Conservation (phyloP, 192 early-diverging fungal species). For the Entomortierella chlamydospora region DNA sequence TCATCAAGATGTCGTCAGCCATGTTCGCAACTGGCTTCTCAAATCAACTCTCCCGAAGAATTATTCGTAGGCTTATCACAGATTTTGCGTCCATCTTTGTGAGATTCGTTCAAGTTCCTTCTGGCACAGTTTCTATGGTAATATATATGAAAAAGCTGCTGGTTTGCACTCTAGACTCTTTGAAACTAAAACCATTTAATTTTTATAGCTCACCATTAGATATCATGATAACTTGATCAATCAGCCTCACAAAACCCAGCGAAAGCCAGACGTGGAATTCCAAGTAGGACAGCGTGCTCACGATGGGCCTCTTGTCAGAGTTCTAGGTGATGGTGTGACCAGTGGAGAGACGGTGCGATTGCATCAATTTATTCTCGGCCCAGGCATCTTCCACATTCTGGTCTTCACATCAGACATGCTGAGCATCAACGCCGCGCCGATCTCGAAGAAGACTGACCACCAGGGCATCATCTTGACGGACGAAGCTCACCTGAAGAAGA, state of each 20-base stretch:
- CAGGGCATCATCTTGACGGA: constrained; percentile 12
- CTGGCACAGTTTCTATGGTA: constrained; percentile 44
- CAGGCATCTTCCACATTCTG: constrained; percentile 46
- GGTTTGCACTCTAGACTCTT: not conserved
- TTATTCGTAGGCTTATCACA: constrained; percentile 13
- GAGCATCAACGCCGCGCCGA: not conserved
- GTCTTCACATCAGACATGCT: constrained; percentile 50
- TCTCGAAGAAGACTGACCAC: constrained; percentile 1
- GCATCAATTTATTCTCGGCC: constrained; percentile 32
- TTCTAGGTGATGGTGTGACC: constrained; percentile 10
- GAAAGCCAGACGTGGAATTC: not conserved
- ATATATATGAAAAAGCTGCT: not conserved
- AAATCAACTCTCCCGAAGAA: not conserved
- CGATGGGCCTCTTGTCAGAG: constrained; percentile 24
- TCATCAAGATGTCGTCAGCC: constrained; percentile 36
- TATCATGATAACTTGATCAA: constrained; percentile 37
- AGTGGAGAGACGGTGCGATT: constrained; percentile 9
- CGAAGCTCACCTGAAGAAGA: constrained; percentile 18
- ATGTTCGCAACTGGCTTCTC: constrained; percentile 47
- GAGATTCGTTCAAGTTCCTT: constrained; percentile 20
- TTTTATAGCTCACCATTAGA: constrained; percentile 22
- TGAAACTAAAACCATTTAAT: no score
- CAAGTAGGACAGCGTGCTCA: constrained; percentile 51
- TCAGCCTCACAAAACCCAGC: constrained; percentile 31
- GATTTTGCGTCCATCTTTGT: constrained; percentile 16